Percentiles rank a stretch among this genome's conserved stretches.
Evolutionary conservation across 768 basidiomycete species (phyloP).

Genomic region (Gloeostereum incarnatum): DNA sequence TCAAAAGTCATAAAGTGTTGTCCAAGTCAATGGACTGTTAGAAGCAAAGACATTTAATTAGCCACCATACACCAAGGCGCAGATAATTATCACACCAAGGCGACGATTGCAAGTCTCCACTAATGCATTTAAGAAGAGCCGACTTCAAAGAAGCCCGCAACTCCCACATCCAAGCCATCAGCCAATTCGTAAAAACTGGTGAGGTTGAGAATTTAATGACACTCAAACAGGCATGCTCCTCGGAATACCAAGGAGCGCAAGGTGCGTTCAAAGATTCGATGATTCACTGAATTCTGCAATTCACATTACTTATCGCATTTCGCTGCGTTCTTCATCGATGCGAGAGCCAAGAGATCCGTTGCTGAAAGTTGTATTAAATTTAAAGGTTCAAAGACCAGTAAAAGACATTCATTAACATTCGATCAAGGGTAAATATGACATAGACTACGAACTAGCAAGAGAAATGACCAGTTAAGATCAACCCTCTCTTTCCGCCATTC

Average conservation of each 20-base stretch:
- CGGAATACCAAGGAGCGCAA: slow-evolving; percentile 71
- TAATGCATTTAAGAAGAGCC: slow-evolving; percentile 40
- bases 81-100: slow-evolving; percentile 47
- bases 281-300: slow-evolving; percentile 78
- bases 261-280: slow-evolving; percentile 80
- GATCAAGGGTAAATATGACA: slow-evolving; percentile 15
- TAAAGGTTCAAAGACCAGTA: slow-evolving; percentile 17
- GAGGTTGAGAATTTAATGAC: slow-evolving; percentile 50
- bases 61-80: slow-evolving; percentile 19
- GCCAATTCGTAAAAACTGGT: slow-evolving; percentile 15
- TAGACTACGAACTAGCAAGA: slow-evolving; percentile 18
- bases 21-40: slow-evolving; percentile 13
- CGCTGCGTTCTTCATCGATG: slow-evolving; percentile 77
- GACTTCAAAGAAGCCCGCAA: slow-evolving; percentile 22
- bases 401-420: slow-evolving; percentile 18
- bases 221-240: slow-evolving; percentile 72
- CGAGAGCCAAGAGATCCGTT: slow-evolving; percentile 72
- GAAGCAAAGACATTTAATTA: slow-evolving; percentile 11
- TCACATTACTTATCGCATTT: slow-evolving; percentile 80
- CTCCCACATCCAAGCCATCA: slow-evolving; percentile 32
- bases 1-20: slow-evolving; percentile 19
- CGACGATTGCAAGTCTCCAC: slow-evolving; percentile 18
- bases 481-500: not conserved
- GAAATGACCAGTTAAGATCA: not conserved
- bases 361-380: slow-evolving; percentile 29